Conservation (phyloP, 371 early-diverging fungal species). For the Syncephalis fuscata region DNA sequence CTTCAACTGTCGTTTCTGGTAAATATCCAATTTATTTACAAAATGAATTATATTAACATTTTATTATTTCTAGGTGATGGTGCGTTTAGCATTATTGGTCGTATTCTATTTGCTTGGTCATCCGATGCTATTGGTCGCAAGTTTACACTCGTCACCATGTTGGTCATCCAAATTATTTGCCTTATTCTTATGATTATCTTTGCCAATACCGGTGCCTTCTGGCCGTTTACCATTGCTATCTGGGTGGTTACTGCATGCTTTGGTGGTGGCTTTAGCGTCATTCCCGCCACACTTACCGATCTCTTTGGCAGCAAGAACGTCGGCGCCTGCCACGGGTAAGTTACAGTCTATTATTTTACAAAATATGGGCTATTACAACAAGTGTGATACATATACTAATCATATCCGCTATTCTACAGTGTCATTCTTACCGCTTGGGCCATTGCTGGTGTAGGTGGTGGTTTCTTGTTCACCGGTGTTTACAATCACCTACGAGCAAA, state of each 20-base stretch:
- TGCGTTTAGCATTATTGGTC: slow-evolving; percentile 41
- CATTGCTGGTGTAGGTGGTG: slow-evolving; percentile 37
- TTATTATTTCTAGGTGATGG: slow-evolving; percentile 11
- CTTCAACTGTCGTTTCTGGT: slow-evolving; percentile 32
- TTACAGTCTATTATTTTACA: too few relatives aligned
- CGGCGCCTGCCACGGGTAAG: slow-evolving; percentile 30
- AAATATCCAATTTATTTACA: not conserved
- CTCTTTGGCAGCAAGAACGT: slow-evolving; percentile 47
- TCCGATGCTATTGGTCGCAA: slow-evolving; percentile 45
- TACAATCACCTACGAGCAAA: slow-evolving; percentile 15
- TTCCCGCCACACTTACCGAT: slow-evolving; percentile 47
- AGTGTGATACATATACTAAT: too few relatives aligned
- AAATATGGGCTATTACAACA: too few relatives aligned
- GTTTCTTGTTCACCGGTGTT: slow-evolving; percentile 36
- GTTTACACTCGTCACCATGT: slow-evolving; percentile 28
- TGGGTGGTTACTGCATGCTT: slow-evolving; percentile 34
- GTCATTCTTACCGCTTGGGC: slow-evolving; percentile 42
- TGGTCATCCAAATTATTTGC: slow-evolving; percentile 23
- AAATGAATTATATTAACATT: too few relatives aligned
- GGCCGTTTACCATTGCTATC: slow-evolving; percentile 25
- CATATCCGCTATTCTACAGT: too few relatives aligned
- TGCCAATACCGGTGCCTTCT: slow-evolving; percentile 20
- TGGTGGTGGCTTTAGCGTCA: slow-evolving; percentile 44
- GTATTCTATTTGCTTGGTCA: slow-evolving; percentile 25
- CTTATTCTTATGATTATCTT: slow-evolving; percentile 26